Evolutionary conservation across 2,329 filamentous ascomycete genomes (phyloP).

Genomic region (Microsporum canis): DNA sequence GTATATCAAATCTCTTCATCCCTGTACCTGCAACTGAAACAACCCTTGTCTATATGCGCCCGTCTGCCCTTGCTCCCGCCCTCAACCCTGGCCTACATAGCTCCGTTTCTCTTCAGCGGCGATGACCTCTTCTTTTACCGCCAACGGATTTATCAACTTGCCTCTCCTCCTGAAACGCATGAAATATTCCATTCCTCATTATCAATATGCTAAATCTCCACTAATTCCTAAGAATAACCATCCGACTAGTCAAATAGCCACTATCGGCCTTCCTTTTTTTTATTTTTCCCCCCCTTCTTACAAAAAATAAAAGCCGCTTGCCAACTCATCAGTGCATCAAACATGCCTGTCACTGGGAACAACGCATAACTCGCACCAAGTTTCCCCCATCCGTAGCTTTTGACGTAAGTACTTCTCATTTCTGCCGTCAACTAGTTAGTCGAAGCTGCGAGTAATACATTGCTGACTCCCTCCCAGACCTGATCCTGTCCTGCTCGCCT

Average conservation of each 20-base stretch:
- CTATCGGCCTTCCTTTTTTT: too few species aligned
- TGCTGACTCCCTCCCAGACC: too few species aligned
- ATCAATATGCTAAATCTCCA: background rate
- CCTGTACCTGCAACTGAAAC: background rate
- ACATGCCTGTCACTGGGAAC: constrained; percentile 25
- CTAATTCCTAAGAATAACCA: background rate
- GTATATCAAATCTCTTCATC: background rate
- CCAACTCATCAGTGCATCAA: constrained; percentile 68
- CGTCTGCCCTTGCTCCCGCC: background rate
- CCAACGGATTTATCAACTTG: too few species aligned
- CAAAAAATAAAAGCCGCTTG: constrained; percentile 27
- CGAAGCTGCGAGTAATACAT: too few species aligned
- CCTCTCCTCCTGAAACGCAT: background rate
- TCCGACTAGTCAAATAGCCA: too few species aligned
- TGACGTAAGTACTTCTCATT: too few species aligned
- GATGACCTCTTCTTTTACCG: background rate
- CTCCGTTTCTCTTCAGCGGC: background rate
- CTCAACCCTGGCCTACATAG: background rate
- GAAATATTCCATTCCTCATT: background rate
- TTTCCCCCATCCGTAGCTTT: background rate
- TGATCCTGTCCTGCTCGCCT: too few species aligned
- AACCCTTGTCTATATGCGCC: background rate
- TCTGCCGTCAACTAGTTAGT: too few species aligned
- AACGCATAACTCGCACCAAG: constrained; percentile 11
- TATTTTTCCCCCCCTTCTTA: background rate